Evolutionary conservation across 2,329 filamentous ascomycete genomes (phyloP).

Genomic region (Cercospora beticola): DNA sequence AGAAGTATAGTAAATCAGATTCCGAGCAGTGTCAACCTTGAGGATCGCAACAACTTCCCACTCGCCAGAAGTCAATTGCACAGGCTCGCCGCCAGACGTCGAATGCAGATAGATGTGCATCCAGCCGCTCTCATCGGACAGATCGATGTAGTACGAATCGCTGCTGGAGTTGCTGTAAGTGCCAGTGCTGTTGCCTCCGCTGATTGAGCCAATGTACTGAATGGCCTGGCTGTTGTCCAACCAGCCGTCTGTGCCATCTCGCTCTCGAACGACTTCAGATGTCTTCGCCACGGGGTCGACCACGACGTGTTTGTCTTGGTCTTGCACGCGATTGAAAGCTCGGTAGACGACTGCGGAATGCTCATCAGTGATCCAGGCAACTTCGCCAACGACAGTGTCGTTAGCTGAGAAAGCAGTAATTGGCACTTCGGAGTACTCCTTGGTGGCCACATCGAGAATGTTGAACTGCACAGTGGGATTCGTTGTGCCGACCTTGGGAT

Average conservation of each 20-base stretch:
- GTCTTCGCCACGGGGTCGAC: slow-evolving; percentile 54
- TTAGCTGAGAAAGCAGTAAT: slow-evolving; percentile 60
- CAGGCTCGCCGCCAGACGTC: slow-evolving; percentile 52
- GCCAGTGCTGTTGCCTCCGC: slow-evolving; percentile 31
- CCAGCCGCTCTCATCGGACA: slow-evolving; percentile 66
- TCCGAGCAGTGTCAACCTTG: slow-evolving; percentile 57
- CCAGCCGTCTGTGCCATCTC: slow-evolving; percentile 62
- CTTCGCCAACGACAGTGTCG: slow-evolving; percentile 65
- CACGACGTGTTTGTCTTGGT: slow-evolving; percentile 61
- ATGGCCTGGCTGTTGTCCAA: slow-evolving; percentile 61
- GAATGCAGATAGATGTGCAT: slow-evolving; percentile 66
- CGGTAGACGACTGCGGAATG: slow-evolving; percentile 64
- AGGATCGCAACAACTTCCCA: slow-evolving; percentile 64
- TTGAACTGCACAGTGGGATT: slow-evolving; percentile 65
- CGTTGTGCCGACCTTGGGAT: slow-evolving; percentile 67
- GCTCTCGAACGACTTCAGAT: slow-evolving; percentile 54
- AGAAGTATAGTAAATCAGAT: slow-evolving; percentile 64
- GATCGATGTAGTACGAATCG: slow-evolving; percentile 60
- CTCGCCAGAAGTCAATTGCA: slow-evolving; percentile 54
- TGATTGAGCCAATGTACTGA: slow-evolving; percentile 53
- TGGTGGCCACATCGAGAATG: slow-evolving; percentile 54
- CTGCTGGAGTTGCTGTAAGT: slow-evolving; percentile 33
- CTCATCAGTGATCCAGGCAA: slow-evolving; percentile 64
- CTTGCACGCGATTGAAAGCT: slow-evolving; percentile 68
- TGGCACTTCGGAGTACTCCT: slow-evolving; percentile 48